These are phyloP conservation scores for Tetrahymena borealis DNA, from an alignment of 73 alveolate genomes.

Conservation along the genomic window DNA sequence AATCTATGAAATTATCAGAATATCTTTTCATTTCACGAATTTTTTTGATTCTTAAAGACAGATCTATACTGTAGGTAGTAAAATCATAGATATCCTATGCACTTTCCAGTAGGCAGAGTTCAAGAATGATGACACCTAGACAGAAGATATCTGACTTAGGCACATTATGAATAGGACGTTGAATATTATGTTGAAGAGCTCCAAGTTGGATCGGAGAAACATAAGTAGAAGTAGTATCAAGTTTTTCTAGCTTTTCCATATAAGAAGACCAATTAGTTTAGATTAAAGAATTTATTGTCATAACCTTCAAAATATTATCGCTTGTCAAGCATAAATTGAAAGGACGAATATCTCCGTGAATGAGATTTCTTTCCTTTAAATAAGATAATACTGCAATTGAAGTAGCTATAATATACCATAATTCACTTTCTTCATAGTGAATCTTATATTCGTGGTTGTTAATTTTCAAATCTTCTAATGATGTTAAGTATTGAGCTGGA, in stretches of 20 bases:
- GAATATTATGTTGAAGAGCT: neutral
- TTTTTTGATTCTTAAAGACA: neutral
- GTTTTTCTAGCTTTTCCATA: neutral
- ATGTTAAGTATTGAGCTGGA: neutral
- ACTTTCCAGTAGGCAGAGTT: neutral
- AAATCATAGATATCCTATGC: neutral
- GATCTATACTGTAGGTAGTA: neutral
- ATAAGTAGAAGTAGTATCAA: neutral
- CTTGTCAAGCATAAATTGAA: neutral
- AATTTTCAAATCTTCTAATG: neutral
- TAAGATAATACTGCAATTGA: neutral
- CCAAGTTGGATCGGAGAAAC: neutral
- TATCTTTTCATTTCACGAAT: neutral
- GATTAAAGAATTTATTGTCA: neutral
- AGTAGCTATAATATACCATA: neutral
- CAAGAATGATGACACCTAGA: neutral
- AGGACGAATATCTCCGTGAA: neutral
- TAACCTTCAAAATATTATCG: neutral
- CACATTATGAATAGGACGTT: neutral
- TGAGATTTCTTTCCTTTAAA: neutral
- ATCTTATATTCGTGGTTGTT: neutral
- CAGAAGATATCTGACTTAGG: neutral
- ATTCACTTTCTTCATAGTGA: neutral
- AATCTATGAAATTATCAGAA: neutral
- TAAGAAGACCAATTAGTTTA: neutral